phyloP scores from a whole-genome alignment of 2,329 filamentous ascomycete species.

The Mycosphaerella arachidis region DNA sequence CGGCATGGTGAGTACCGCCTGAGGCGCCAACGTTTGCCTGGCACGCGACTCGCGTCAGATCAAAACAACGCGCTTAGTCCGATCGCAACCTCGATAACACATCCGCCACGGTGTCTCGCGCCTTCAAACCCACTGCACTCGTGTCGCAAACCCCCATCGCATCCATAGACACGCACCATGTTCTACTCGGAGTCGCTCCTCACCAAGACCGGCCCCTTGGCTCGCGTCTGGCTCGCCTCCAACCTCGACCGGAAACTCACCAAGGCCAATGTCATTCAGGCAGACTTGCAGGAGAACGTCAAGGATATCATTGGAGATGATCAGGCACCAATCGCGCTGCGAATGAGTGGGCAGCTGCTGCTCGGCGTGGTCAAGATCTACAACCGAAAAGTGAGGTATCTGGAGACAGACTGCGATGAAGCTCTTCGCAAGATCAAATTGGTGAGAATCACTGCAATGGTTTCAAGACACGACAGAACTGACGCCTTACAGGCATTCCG shows the following conservation, averaged over 20 bases:
- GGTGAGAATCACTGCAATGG: constrained; percentile 51
- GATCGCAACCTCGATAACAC: constrained; percentile 13
- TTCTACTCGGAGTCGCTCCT: constrained; percentile 96
- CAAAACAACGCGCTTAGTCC: constrained; percentile 19
- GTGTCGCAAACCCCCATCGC: constrained; percentile 10
- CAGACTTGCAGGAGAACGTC: constrained; percentile 91
- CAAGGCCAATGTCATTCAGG: constrained; percentile 91
- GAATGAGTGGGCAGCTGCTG: constrained; percentile 87
- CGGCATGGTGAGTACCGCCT: constrained; percentile 1
- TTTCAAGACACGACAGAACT: background rate
- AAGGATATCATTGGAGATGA: constrained; percentile 89
- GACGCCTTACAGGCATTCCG: constrained; percentile 69
- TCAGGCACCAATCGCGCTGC: constrained; percentile 90
- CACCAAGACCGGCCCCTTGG: constrained; percentile 93
- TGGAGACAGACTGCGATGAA: constrained; percentile 96
- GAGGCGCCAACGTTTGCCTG: background rate
- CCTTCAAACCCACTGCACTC: background rate
- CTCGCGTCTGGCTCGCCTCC: constrained; percentile 95
- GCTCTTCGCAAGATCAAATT: constrained; percentile 97
- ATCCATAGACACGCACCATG: constrained; percentile 52
- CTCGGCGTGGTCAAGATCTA: constrained; percentile 97
- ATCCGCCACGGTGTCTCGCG: background rate
- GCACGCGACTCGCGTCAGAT: constrained; percentile 9
- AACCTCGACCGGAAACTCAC: constrained; percentile 98
- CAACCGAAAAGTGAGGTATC: constrained; percentile 91